Percentiles rank a stretch among this genome's conserved stretches.
phyloP scores from a whole-genome alignment of 2,329 filamentous ascomycete genomes.

The Neurospora sp. region DNA sequence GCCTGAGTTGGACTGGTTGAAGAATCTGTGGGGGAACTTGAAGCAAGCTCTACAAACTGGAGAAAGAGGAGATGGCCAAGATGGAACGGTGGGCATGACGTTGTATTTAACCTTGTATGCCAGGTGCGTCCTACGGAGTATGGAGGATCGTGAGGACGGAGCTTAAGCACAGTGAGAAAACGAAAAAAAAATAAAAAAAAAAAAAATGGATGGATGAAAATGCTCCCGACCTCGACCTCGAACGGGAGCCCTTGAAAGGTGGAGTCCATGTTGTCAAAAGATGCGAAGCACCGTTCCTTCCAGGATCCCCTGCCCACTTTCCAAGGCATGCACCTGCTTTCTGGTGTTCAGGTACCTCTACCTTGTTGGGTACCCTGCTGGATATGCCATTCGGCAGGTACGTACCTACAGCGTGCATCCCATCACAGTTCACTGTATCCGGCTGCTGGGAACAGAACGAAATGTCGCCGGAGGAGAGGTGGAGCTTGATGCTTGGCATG shows the following conservation, averaged over 20 bases:
- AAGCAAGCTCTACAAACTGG: background rate
- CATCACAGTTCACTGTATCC: background rate
- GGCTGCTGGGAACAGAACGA: background rate
- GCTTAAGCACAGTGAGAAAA: background rate
- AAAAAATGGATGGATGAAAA: background rate
- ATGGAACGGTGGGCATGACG: conserved; percentile 11
- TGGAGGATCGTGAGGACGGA: background rate
- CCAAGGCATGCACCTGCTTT: background rate
- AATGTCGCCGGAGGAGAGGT: background rate
- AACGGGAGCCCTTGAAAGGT: background rate
- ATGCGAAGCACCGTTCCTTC: background rate
- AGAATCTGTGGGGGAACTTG: background rate
- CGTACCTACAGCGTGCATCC: background rate
- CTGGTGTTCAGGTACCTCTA: background rate
- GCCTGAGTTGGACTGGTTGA: conserved; percentile 1
- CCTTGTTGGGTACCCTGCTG: background rate
- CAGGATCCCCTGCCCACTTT: background rate
- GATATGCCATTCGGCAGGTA: background rate
- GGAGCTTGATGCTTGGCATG: background rate
- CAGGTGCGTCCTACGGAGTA: background rate
- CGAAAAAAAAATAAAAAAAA: background rate
- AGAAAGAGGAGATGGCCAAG: conserved; percentile 1
- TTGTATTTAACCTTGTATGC: conserved; percentile 18
- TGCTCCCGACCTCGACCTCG: background rate
- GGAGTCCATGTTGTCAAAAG: background rate